phyloP scores from a whole-genome alignment of 306 rosid genomes.

The Inga oerstediana region DNA sequence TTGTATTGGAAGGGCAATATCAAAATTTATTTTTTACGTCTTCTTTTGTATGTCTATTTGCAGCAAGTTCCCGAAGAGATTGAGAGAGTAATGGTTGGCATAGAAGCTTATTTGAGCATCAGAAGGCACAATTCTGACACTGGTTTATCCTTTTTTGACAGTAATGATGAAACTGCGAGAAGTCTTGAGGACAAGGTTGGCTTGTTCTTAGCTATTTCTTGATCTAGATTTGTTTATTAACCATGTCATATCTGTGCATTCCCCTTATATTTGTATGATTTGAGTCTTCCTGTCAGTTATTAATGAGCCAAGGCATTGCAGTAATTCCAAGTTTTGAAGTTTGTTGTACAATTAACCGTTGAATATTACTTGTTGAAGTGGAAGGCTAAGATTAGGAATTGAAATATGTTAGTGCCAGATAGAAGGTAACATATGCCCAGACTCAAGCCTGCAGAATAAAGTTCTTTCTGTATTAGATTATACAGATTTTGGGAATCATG shows the following conservation, averaged over 20 bases:
- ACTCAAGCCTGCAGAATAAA: not conserved
- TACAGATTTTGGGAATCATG: not conserved
- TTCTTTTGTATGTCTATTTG: constrained; percentile 11
- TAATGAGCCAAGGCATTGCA: constrained; percentile 18
- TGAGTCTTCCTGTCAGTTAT: not conserved
- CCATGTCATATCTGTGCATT: constrained; percentile 28
- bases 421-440: constrained; percentile 1
- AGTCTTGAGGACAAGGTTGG: constrained; percentile 67
- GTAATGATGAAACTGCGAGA: constrained; percentile 59
- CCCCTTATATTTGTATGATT: constrained; percentile 10
- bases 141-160: constrained; percentile 84
- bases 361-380: constrained; percentile 3
- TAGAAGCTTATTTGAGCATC: constrained; percentile 96
- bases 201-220: constrained; percentile 22
- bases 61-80: constrained; percentile 99
- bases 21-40: not conserved
- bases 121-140: constrained; percentile 68
- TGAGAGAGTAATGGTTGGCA: constrained; percentile 88
- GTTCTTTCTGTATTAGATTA: constrained; percentile 17
- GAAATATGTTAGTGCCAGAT: constrained; percentile 10
- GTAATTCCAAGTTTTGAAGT: constrained; percentile 20
- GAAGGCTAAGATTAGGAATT: constrained; percentile 22
- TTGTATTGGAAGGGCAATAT: not conserved
- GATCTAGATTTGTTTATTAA: constrained; percentile 23
- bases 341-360: not conserved